A percentile compares a stretch with the other conserved stretches of the same genome.
Evolutionary conservation across 75 land plant species (phyloP).

Genomic region (Picea sitchensis): DNA sequence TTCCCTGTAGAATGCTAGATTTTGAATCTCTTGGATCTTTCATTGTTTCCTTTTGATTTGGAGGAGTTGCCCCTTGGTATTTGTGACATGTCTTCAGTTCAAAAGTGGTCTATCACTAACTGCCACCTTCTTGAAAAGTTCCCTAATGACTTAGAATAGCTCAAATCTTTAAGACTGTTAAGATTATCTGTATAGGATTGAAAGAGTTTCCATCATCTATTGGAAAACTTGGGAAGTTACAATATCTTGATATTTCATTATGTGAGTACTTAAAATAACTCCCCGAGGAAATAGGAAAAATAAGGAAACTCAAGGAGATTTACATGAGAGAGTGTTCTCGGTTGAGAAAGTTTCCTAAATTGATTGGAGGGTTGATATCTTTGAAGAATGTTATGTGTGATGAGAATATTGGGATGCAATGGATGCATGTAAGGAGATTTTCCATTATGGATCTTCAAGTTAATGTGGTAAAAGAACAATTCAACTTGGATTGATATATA

Average conservation of each 20-base stretch:
- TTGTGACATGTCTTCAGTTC: conserved; percentile 21
- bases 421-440: conserved; percentile 1
- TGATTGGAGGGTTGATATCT: neutral
- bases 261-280: no score
- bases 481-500: conserved; percentile 39
- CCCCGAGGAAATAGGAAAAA: conserved; percentile 26
- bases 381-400: neutral
- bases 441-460: conserved; percentile 34
- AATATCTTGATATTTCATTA: no score
- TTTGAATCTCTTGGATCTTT: conserved; percentile 51
- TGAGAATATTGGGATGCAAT: neutral
- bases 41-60: conserved; percentile 47
- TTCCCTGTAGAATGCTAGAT: conserved; percentile 41
- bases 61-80: conserved; percentile 34
- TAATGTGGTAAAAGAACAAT: conserved; percentile 40
- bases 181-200: conserved; percentile 34
- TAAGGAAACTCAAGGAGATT: conserved; percentile 43
- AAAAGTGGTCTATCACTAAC: conserved; percentile 36
- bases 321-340: conserved; percentile 59
- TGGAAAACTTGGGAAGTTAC: conserved; percentile 21
- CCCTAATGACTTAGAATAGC: conserved; percentile 39
- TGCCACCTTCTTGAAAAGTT: conserved; percentile 40
- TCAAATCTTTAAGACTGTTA: conserved; percentile 29
- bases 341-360: conserved; percentile 35
- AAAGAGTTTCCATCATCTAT: conserved; percentile 39